Evolutionary conservation across 2,329 filamentous ascomycete species (phyloP), one percentile per base, ranked within the genome.

Genomic region (Cercospora nicotianae): DNA sequence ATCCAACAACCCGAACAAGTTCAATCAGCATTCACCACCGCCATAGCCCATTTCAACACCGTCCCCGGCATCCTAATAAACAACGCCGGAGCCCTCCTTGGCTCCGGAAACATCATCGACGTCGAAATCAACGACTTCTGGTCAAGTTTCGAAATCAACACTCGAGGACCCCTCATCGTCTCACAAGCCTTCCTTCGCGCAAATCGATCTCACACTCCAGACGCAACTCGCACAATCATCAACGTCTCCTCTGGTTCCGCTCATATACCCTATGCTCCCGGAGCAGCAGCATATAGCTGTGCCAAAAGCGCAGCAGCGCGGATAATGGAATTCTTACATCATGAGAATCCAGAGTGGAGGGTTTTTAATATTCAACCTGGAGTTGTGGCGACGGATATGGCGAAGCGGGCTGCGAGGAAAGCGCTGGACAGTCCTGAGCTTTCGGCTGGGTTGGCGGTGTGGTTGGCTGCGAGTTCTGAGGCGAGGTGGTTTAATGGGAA

Each of bases 401-500:
- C 51, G 55, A 64, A 51, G 60, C 60, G 63, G 66, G 45, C 31
- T 62, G 67, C 53, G 51, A 53, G 31, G 67, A 67, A 60, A 16
- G 61, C 51, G 23, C 13, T 28, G 16, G 66, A 67, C 45, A 31
- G 33, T 26, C 23, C 28, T 36, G 30, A 55, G 28, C 36, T 59
- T n/a, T 39, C 59, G 20, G 31, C 59, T 2, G 31, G 59, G 18
- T 61, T 45, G 23, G 33, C 39, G 5, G 31, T 61, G 59, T 13
- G 75, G 82, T 2, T 83, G 80, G 81, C 71, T 80, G 5, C 73
- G 42, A 45, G 75, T 39, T 67, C 76, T 1, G 80, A 83, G 68
- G 72, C 74, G 0, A 66, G 45, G 42, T 42, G 31, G 36, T 63
- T 70, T 31, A 69, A 69, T 45, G 70, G 72, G 26, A 62, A 64